These are phyloP conservation scores for Chimonanthus praecox DNA, from an alignment of 164 flowering plant genomes.

Conservation along the genomic window DNA sequence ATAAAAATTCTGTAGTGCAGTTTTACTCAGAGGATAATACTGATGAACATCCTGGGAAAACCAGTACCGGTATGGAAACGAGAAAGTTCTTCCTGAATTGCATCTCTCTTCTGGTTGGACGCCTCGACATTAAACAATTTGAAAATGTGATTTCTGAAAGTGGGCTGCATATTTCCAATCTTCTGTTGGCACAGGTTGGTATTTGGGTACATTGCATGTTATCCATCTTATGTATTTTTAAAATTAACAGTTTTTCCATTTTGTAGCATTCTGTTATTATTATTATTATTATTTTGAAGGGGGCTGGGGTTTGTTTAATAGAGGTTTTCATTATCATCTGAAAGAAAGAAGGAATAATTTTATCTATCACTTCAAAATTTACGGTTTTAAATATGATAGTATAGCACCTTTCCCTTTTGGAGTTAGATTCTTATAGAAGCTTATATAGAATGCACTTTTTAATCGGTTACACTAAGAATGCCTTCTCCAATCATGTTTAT, in stretches of 20 bases:
- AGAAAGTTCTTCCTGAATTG: slow-evolving; percentile 72
- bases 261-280: too few relatives aligned
- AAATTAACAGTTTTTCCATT: too few relatives aligned
- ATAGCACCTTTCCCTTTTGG: not conserved
- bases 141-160: slow-evolving; percentile 40
- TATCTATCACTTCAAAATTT: too few relatives aligned
- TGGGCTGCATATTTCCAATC: slow-evolving; percentile 40
- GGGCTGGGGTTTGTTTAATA: too few relatives aligned
- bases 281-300: too few relatives aligned
- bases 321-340: too few relatives aligned
- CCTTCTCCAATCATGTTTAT: too few relatives aligned
- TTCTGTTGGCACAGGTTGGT: slow-evolving; percentile 59
- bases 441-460: too few relatives aligned
- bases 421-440: not conserved
- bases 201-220: not conserved
- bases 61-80: slow-evolving; percentile 49
- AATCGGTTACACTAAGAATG: too few relatives aligned
- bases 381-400: too few relatives aligned
- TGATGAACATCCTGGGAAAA: slow-evolving; percentile 23
- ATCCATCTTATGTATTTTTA: too few relatives aligned
- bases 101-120: slow-evolving; percentile 69
- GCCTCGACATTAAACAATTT: slow-evolving; percentile 48
- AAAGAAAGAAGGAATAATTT: too few relatives aligned
- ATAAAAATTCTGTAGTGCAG: slow-evolving; percentile 31
- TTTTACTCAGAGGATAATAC: slow-evolving; percentile 37